Base-by-base conservation (phyloP, 176 grass and related monocot genomes). In the Musa beccarii region DNA sequence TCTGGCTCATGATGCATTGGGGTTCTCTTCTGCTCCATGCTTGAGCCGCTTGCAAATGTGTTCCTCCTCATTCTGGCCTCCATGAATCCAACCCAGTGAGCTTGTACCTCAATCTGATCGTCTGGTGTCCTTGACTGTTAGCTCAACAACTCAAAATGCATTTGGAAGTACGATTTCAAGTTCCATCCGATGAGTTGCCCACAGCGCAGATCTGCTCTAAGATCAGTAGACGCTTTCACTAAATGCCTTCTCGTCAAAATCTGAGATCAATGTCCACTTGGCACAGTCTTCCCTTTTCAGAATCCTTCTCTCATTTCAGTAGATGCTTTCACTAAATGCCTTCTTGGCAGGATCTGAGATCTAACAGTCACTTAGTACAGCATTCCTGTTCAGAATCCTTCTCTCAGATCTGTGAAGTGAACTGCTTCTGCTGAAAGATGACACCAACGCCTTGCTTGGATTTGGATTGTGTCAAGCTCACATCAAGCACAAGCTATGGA, bases 101-200 rank as follows among this genome's bases (percentile, higher is more conserved):
- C 67, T 12, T 51, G 49, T 51, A 43, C 34, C 68, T 70, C 68
- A 51, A 70, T 51, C 68, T 43, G 68, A 70, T 70, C n/a, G 28
- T 51, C 21, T 9, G 34, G 34, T n/a, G 10, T 11, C 51, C 19
- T 70, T 70, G 68, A 19, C 9, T 70, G 43, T 21, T 16, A 70
- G 16, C 49, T 70, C 68, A 52, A 9, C 20, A 51, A 51, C 68
- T 70, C 68, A 70, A 70, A 70, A 51, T 51, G 14, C 68, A 51
- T 51, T 70, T 21, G 29, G 13, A 67, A 34, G 13, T 67, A 4
- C 8, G 64, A 29, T 34, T 23, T 23, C 65, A 68, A 14, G 21
- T 68, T 68, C 34, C 16, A 68, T 34, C 34, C 16, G 34, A 68
- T 22, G 34, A 15, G 10, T 26, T 68, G 34, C 34, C 12, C 0